phyloP scores from a whole-genome alignment of 148 eudicot species.

The Pharnaceum exiguum region DNA sequence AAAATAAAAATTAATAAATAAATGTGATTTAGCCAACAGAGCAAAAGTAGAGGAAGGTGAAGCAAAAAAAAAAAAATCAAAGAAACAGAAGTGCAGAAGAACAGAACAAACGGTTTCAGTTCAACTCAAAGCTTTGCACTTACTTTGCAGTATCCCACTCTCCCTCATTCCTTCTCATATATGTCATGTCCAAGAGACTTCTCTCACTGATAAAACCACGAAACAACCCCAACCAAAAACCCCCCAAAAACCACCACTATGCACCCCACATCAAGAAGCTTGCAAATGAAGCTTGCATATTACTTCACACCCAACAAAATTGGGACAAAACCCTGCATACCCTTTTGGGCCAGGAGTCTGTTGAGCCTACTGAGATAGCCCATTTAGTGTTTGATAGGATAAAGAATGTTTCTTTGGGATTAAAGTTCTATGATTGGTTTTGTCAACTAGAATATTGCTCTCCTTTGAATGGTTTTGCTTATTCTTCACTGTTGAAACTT shows the following conservation, averaged over 20 bases:
- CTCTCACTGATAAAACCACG: slow-evolving; percentile 72
- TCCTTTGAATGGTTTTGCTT: slow-evolving; percentile 62
- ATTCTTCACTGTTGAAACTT: slow-evolving; percentile 78
- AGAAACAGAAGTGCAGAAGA: no score
- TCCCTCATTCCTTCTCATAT: not conserved
- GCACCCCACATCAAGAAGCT: slow-evolving; percentile 37
- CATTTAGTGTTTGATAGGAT: slow-evolving; percentile 70
- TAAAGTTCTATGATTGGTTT: slow-evolving; percentile 71
- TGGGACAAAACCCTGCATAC: slow-evolving; percentile 65
- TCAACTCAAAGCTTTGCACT: no score
- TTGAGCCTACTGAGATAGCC: slow-evolving; percentile 70
- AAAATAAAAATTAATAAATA: no score
- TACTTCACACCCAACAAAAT: slow-evolving; percentile 46
- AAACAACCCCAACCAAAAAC: slow-evolving; percentile 36
- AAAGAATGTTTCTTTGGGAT: slow-evolving; percentile 50
- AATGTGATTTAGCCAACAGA: no score
- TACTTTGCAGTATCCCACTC: no score
- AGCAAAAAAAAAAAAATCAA: no score
- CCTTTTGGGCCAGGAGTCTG: slow-evolving; percentile 42
- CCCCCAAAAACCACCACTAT: slow-evolving; percentile 19
- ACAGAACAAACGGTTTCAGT: no score
- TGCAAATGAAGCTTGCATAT: slow-evolving; percentile 43
- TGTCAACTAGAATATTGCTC: slow-evolving; percentile 33
- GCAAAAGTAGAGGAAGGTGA: no score
- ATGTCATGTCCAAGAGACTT: slow-evolving; percentile 63